Evolutionary conservation across 2,329 filamentous ascomycete species (phyloP), one percentile per base, ranked within the genome.

Genomic region (Aspergillus unguis): DNA sequence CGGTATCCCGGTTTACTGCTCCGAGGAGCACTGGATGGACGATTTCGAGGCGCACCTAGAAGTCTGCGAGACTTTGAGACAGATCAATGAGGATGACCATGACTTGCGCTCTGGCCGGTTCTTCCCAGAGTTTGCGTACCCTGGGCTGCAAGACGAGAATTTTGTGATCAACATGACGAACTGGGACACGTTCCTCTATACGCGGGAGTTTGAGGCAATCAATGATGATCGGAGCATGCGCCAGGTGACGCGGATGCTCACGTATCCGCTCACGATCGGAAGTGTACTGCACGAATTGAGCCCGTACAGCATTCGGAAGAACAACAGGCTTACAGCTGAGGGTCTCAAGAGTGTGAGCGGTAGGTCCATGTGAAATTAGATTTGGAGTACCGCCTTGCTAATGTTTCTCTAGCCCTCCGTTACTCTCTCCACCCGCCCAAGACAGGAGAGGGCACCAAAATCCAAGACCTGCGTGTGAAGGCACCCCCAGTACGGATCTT

Each of bases 31-130:
- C 70, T 97, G 92, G 88, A 90, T 88, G 68, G 90, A 95, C 62
- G 90, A 97, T 71, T 99, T 96, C 66, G 92, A 97, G 72, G 82
- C 85, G 17, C 94, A 99, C 71, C 72, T 99, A 55, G 84, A 96
- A 67, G 86, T 99, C 33, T 99, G 94, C 71, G 92, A 99, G 65
- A 88, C 88, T 0, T 76, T 99, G 52, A 81, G 87, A 59, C 87
- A 97, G 73, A 92, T 96, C 73, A 99, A 99, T 62, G 94, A 99
- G 75, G 94, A 99, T 67, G 94, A 99, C 62, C 95, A 99, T 67
- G 94, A 99, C 70, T 75, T 99, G 60, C 81, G 88, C 46, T 96
- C 90, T 17, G 94, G 94, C 3, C 83, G 94, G 28, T 87, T 90
- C 71, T 99, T 99, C 72, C 86, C 88, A 10, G 95, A 99, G 71